Conservation (phyloP, 106 monocot species). For the Dactylorhiza incarnata region DNA sequence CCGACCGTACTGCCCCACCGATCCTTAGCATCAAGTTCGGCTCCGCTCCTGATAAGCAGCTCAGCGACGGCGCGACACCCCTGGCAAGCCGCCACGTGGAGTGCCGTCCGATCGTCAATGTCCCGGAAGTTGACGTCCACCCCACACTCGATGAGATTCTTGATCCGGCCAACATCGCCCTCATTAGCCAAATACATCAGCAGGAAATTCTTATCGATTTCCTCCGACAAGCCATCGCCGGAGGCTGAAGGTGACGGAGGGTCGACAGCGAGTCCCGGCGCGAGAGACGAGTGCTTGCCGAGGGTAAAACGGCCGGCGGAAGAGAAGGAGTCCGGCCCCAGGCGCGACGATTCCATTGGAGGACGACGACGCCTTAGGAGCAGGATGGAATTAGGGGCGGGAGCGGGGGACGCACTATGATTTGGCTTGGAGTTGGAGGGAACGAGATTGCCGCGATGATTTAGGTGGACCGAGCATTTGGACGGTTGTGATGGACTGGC, state of each 20-base stretch:
- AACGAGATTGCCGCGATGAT: neutral
- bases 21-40: conserved; percentile 52
- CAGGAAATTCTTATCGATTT: conserved; percentile 17
- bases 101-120: conserved; percentile 71
- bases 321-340: neutral
- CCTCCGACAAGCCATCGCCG: neutral
- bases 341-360: neutral
- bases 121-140: conserved; percentile 64
- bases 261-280: conserved; percentile 11
- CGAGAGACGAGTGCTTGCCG: conserved; percentile 60
- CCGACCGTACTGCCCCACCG: conserved; percentile 82
- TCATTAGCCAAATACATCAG: conserved; percentile 85
- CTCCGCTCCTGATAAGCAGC: conserved; percentile 46
- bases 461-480: neutral
- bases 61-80: conserved; percentile 48
- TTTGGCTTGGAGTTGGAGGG: neutral
- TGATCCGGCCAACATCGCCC: conserved; percentile 63
- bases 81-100: conserved; percentile 91
- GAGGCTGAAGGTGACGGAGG: neutral
- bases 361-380: no score
- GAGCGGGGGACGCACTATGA: neutral
- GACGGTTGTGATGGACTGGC: neutral
- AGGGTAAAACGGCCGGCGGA: conserved; percentile 44
- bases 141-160: conserved; percentile 52
- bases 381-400: neutral